A percentile compares a stretch with the other conserved stretches of the same genome.
Evolutionary conservation across 306 rosid genomes (phyloP).

Genomic region (Macrotyloma uniflorum): DNA sequence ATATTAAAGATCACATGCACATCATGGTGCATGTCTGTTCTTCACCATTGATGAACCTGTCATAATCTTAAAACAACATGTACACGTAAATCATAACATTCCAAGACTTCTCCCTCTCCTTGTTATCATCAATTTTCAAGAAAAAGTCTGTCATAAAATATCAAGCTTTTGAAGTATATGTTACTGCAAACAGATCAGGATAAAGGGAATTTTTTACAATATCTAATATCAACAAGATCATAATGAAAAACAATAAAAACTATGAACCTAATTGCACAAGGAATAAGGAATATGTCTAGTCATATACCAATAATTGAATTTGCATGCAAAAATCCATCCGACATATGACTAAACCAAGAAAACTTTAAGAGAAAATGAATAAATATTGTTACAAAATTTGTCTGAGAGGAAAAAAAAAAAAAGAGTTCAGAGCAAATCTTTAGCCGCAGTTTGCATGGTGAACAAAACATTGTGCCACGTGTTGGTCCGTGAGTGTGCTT

Average conservation of each 20-base stretch:
- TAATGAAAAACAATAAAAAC: too few species aligned
- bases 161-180: too few species aligned
- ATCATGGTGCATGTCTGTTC: background rate
- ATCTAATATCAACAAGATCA: too few species aligned
- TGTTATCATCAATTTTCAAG: too few species aligned
- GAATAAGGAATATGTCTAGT: too few species aligned
- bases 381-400: background rate
- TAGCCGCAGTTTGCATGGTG: conserved; percentile 66
- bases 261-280: too few species aligned
- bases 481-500: conserved; percentile 64
- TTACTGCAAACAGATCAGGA: too few species aligned
- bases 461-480: conserved; percentile 76
- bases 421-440: conserved; percentile 8
- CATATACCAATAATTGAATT: too few species aligned
- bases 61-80: background rate
- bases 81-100: too few species aligned
- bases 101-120: too few species aligned
- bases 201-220: too few species aligned
- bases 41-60: background rate
- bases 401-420: background rate
- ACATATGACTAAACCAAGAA: too few species aligned
- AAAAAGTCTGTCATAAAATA: background rate
- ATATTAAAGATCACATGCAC: background rate
- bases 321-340: background rate
- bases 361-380: background rate